Conservation (phyloP, 352 stramenopile genomes). For the Phytopythium boreale region DNA sequence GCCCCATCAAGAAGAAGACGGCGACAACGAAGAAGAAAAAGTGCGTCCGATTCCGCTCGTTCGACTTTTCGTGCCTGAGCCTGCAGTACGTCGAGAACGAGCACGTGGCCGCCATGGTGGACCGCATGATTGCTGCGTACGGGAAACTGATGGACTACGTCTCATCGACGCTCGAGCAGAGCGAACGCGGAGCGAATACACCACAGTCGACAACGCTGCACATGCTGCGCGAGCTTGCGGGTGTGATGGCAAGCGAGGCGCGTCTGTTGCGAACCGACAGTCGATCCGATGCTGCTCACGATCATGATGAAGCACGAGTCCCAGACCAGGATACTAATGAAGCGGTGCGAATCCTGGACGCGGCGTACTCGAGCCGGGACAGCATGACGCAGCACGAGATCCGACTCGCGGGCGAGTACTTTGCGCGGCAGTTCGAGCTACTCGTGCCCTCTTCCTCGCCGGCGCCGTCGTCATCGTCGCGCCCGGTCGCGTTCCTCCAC, state of each 20-base stretch:
- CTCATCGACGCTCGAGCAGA: conserved; percentile 13
- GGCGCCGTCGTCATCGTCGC: neutral
- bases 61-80: conserved; percentile 61
- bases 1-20: conserved; percentile 12
- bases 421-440: conserved; percentile 42
- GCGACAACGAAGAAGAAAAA: conserved; percentile 29
- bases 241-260: conserved; percentile 17
- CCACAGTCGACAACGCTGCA: neutral
- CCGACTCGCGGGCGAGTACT: conserved; percentile 33
- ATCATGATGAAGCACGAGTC: neutral
- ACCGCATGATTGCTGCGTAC: conserved; percentile 42
- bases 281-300: neutral
- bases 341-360: conserved; percentile 19
- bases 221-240: conserved; percentile 18
- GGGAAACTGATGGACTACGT: conserved; percentile 36
- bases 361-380: conserved; percentile 29
- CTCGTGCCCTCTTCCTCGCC: conserved; percentile 19
- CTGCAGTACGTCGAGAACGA: conserved; percentile 54
- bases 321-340: neutral
- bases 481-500: conserved; percentile 37
- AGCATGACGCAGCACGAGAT: conserved; percentile 39
- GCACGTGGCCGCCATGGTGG: conserved; percentile 35
- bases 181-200: neutral
- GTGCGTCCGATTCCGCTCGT: conserved; percentile 58
- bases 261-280: neutral